Evolutionary conservation across 2,329 filamentous ascomycete genomes (phyloP), one percentile per base, ranked within the genome.

Genomic region (Exutisphaerella laricina): DNA sequence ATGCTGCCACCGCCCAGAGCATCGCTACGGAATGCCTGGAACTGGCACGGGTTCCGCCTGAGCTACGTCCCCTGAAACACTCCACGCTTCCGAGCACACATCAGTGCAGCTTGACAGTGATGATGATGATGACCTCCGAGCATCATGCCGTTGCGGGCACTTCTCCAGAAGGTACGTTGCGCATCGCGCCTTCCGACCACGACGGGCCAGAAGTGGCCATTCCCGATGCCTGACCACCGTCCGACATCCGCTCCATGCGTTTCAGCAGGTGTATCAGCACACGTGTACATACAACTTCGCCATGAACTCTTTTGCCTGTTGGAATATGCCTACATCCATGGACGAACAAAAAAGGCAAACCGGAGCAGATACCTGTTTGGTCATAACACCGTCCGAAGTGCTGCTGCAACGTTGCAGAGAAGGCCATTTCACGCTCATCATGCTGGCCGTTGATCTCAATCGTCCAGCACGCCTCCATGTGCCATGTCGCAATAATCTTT

Each of bases 401-500:
- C 43, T 39, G 29, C 35, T 46, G 48, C 39, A 51, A 50, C 48
- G 48, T 51, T 48, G 42, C 43, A 49, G 31, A 41, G 13, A 33
- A 23, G 39, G 34, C 26, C 35, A 33, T 28, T 42, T 13, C 25
- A 39, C 44, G 34, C 34, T 47, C 40, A 39, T 42, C 38, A n/a
- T n/a, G n/a, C 45, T 44, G 43, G 36, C 23, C 32, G 45, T 33
- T 41, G 45, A 53, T 49, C 48, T 20, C 50, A 45, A 50, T 49
- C 36, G 47, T 30, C 38, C 23, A 32, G 28, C 29, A 36, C 37
- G 37, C 30, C 41, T 39, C 33, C 7, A 45, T 22, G 38, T 34
- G 38, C 40, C 32, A 39, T 51, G 49, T 50, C 50, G 51, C 48
- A 54, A 48, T 53, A 12, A n/a, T n/a, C n/a, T 43, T 42, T 45